Evolutionary conservation across 1,139 yeast species (phyloP), one percentile per base, ranked within the genome.

Genomic region (Saccharomycopsis phalli): DNA sequence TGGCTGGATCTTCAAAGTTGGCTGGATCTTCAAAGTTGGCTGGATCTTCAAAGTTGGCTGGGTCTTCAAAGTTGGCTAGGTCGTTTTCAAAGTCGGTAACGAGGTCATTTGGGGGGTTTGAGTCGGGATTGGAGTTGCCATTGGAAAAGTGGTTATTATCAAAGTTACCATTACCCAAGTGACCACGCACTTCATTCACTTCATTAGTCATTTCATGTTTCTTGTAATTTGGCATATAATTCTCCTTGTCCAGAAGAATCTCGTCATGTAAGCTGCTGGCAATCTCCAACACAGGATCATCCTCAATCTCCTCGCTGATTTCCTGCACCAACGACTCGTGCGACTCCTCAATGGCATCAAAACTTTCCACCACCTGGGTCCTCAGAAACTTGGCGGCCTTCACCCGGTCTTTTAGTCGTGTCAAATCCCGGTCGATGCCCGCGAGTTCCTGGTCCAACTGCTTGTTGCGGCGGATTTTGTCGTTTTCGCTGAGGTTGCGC

Each of bases 401-500:
- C 30, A 35, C n/a, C 27, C 35, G 27, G 6, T 23, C 17, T 20
- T 35, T 23, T 17, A 36, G 18, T 11, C 31, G 31, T 16, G 14
- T 4, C 26, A 34, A 27, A 31, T 23, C 19, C 10, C 18, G 17
- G 21, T 29, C 28, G 37, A 18, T 17, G 14, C n/a, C 16, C 23
- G 20, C 17, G 30, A 44, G 22, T 19, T 31, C n/a, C 4, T 4
- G 7, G 4, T 36, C 14, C 16, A 44, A 18, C 10, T 36, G 31
- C 11, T 31, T 25, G 27, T 42, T 42, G 25, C 20, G 32, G 23
- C 35, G 28, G 2, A 38, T 18, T 26, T 42, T 41, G 31, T 38
- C 44, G 32, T 41, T 38, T 22, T 44, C 47, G 14, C 41, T 36
- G 16, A 44, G 31, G 34, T 36, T 41, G 27, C 42, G 42, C 7